A percentile compares a stretch with the other conserved stretches of the same genome.
phyloP scores from a whole-genome alignment of 345 rosid species.

The Eucalyptus paniculata region DNA sequence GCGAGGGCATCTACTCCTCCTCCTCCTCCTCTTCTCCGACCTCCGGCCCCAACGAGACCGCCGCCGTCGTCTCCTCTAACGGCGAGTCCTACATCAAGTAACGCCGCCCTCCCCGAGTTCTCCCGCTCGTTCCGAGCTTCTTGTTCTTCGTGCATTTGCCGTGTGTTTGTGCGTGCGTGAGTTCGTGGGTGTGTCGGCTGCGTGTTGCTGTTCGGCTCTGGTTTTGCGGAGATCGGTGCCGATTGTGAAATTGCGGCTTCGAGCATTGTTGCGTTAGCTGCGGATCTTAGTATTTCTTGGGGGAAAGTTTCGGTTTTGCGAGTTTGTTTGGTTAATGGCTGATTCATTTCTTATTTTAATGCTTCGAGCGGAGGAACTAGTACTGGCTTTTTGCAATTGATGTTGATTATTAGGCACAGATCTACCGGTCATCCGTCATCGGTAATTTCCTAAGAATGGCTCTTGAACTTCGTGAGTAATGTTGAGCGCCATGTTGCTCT shows the following conservation, averaged over 20 bases:
- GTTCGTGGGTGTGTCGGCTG: neutral
- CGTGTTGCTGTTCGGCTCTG: neutral
- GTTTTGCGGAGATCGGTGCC: neutral
- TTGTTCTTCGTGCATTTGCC: neutral
- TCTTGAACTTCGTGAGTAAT: neutral
- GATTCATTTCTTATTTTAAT: neutral
- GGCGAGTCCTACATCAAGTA: slow-evolving; percentile 6
- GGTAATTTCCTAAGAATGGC: neutral
- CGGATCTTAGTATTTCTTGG: neutral
- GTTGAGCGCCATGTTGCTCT: neutral
- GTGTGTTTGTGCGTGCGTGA: neutral
- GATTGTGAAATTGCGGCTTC: neutral
- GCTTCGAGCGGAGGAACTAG: neutral
- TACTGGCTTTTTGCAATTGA: neutral
- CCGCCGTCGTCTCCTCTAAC: neutral
- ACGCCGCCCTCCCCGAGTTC: neutral
- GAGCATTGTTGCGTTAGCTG: neutral
- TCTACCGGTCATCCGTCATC: neutral
- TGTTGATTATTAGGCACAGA: neutral
- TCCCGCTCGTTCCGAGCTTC: neutral
- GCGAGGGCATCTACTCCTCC: slow-evolving; percentile 72
- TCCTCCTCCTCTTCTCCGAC: slow-evolving; percentile 3
- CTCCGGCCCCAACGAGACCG: neutral
- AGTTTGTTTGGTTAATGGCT: neutral
- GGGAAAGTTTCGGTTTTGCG: neutral